Conservation (phyloP, 805 yeast species). For the Suhomyces vadensis region DNA sequence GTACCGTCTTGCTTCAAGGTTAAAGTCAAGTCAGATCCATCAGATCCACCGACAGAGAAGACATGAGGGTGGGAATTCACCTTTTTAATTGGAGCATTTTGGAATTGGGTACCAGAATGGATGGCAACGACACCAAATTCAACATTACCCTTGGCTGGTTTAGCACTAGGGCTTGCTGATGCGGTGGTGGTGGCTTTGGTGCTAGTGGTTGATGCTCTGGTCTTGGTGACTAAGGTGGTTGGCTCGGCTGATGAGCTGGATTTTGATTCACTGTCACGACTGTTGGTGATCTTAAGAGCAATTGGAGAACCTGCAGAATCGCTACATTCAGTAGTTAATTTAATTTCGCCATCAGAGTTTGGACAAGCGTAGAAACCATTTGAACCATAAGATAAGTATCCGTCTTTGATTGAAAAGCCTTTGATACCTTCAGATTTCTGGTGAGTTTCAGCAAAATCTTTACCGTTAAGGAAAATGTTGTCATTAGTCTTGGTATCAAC, state of each 20-base stretch:
- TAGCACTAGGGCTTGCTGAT: slow-evolving; percentile 6
- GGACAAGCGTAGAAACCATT: slow-evolving; percentile 15
- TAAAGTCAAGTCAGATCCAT: slow-evolving; percentile 27
- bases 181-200: slow-evolving; percentile 10
- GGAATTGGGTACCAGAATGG: slow-evolving; percentile 28
- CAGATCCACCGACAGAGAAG: slow-evolving; percentile 34
- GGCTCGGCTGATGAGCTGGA: slow-evolving; percentile 6
- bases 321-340: slow-evolving; percentile 10
- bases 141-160: slow-evolving; percentile 10
- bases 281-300: slow-evolving; percentile 9
- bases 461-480: slow-evolving; percentile 14
- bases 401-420: slow-evolving; percentile 13
- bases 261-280: slow-evolving; percentile 1
- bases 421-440: slow-evolving; percentile 7
- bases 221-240: slow-evolving; percentile 6
- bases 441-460: slow-evolving; percentile 8
- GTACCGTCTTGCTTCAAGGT: slow-evolving; percentile 27
- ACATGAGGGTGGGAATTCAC: slow-evolving; percentile 33
- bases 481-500: slow-evolving; percentile 18
- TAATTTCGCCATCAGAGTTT: slow-evolving; percentile 4
- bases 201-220: slow-evolving; percentile 8
- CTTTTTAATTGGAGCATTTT: slow-evolving; percentile 27
- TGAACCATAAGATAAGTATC: slow-evolving; percentile 14
- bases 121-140: slow-evolving; percentile 22
- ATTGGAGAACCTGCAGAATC: slow-evolving; percentile 12